Base-by-base conservation (phyloP, 306 rosid genomes). In the Trichosanthes truncata region DNA sequence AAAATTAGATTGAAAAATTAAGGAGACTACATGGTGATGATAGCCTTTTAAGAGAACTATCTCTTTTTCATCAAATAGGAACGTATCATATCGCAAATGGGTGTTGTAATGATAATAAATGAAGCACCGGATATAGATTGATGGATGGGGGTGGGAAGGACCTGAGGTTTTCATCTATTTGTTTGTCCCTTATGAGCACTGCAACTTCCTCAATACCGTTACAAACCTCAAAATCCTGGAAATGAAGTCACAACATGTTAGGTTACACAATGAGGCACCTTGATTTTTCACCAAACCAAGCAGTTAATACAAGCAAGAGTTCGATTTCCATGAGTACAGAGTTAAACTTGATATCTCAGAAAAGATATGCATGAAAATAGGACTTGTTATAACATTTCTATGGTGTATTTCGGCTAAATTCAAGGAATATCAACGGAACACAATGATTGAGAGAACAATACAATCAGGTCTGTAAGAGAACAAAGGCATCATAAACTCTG, bases 131-230 rank as follows among this genome's bases (percentile, higher is more conserved):
- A 68, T 68, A 41, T 25, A 14, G 14, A 12, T 12, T 73, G 77
- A 14, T 10, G 48, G 77, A 25, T 73, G 59, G 23, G 60, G 60
- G 4, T 45, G 36, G 23, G 61, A 74, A 46, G 53, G 26, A 94
- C 98, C 98, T 92, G 83, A 94, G 97, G 85, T 89, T 92, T 71
- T 94, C 97, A 81, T 94, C 98, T 31, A 83, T 89, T 84, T 92
- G 91, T 84, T 89, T 93, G 87, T 93, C 96, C 81, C 92, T 84
- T 80, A 93, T 86, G 82, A 95, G 93, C 83, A 86, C 89, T 18
- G 98, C 96, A 87, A 92, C 93, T 84, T 92, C 96, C 89, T 84
- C 93, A 21, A 93, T 90, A 48, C 97, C 98, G 75, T 83, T 90
- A 63, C 88, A 88, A 41, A 84, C 79, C 83, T 92, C 96, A 52